Conservation (phyloP, 106 monocot genomes). For the Dendrobium chrysotoxum region DNA sequence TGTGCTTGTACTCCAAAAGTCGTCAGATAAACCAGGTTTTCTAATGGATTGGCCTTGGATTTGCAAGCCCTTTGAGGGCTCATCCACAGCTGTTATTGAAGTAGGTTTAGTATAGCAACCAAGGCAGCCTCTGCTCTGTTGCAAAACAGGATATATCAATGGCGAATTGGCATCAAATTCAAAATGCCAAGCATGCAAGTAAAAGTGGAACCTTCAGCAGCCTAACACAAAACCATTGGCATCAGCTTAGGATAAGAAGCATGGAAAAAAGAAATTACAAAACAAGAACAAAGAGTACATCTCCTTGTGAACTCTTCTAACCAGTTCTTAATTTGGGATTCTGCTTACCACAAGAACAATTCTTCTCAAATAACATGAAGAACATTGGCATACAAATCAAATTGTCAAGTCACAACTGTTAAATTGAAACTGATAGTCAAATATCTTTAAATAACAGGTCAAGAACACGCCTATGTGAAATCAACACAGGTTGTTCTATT, state of each 20-base stretch:
- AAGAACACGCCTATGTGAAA: too few relatives aligned
- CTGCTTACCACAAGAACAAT: background rate
- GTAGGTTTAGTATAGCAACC: conserved; percentile 77
- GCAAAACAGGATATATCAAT: conserved; percentile 38
- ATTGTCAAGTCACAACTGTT: too few relatives aligned
- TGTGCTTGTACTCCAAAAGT: conserved; percentile 91
- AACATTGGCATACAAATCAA: too few relatives aligned
- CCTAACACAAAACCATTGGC: background rate
- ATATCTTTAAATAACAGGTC: too few relatives aligned
- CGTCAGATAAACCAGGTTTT: conserved; percentile 57
- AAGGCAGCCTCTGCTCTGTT: conserved; percentile 99
- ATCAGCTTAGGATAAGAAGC: background rate
- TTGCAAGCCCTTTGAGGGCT: conserved; percentile 79
- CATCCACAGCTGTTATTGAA: conserved; percentile 85
- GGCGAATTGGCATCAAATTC: background rate
- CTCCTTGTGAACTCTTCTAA: background rate
- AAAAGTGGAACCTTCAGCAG: background rate
- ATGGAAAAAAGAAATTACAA: background rate
- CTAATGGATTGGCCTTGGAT: conserved; percentile 66
- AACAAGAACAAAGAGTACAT: background rate
- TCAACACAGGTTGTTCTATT: too few relatives aligned
- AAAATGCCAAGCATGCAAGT: background rate
- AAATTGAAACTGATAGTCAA: too few relatives aligned
- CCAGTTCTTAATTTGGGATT: background rate
- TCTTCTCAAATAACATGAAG: too few relatives aligned